Base-by-base conservation (phyloP, 306 rosid species). In the Cicer yamashitae region DNA sequence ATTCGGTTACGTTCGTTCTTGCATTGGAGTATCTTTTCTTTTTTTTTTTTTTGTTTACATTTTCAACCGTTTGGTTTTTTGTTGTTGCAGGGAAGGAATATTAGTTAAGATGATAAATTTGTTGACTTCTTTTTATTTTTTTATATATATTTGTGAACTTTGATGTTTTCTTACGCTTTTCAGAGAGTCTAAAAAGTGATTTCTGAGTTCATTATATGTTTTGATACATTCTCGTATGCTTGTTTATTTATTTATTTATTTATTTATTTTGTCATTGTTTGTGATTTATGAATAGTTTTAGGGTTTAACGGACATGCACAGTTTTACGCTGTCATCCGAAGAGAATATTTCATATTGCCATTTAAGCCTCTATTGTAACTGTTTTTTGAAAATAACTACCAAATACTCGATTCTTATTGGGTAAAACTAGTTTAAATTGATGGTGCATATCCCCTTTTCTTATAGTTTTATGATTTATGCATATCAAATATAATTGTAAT, bases 201-300 rank as follows among this genome's bases (percentile, higher is more conserved):
- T 50, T 41, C 13, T 69, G 71, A 7, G 75, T 58, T 68, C 38
- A 12, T 66, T 70, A 14, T 62, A 22, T 53, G 25, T 52, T 75
- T 50, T 71, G 52, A 51, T 81, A 39, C 41, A 43, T 48, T 45
- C 79, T 39, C 18, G 22, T 61, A 8, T 73, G 17, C n/a, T 30
- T 54, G 40, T 66, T 20, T 39, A 11, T 52, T 65, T 63, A 11
- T 52, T 65, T 63, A 13, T 66, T 20, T 39, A 11, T 52, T 65
- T 63, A 11, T 52, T 65, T 63, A 13, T 20, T 11, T 47, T 20
- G 25, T 60, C 45, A 9, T 25, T 41, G 39, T 61, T 67, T 57
- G 10, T 72, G 72, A n/a, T 39, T 15, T 30, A 30, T 53, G 72
- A 46, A 56, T 74, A 30, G 34, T 30, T 30, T 3, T 30, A 30